These are phyloP conservation scores for Mytilinidion resinicola DNA, from an alignment of 495 filamentous ascomycete species.

Conservation along the genomic window DNA sequence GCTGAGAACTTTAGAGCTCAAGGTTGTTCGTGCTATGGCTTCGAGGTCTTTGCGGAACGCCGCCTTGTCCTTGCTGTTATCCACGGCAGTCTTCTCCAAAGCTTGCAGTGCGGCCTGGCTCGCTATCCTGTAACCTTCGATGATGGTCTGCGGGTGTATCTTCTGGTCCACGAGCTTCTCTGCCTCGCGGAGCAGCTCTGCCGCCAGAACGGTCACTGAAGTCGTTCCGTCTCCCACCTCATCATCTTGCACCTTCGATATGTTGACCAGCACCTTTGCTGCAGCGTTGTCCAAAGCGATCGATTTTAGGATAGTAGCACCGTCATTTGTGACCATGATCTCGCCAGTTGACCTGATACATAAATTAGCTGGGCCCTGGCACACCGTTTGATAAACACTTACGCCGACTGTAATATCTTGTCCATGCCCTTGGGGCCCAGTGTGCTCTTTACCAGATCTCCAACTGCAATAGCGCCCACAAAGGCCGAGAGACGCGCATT, in stretches of 20 bases:
- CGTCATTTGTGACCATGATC: conserved; percentile 98
- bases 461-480: conserved; percentile 94
- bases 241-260: conserved; percentile 98
- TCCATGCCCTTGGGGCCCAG: conserved; percentile 98
- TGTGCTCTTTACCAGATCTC: conserved; percentile 94
- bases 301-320: conserved; percentile 93
- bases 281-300: conserved; percentile 99
- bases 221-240: conserved; percentile 96
- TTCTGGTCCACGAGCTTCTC: conserved; percentile 95
- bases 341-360: conserved; percentile 76
- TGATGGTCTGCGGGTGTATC: conserved; percentile 98
- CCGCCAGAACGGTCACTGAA: conserved; percentile 85
- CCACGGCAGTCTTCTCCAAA: conserved; percentile 74
- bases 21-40: conserved; percentile 88
- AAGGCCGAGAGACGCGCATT: conserved; percentile 97
- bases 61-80: conserved; percentile 74
- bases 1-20: conserved; percentile 93
- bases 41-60: conserved; percentile 86
- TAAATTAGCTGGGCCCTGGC: conserved; percentile 9
- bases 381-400: conserved; percentile 32
- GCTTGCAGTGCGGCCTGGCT: conserved; percentile 78
- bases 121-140: conserved; percentile 97
- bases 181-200: conserved; percentile 90
- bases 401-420: conserved; percentile 98
- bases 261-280: conserved; percentile 95